phyloP scores from a whole-genome alignment of 306 rosid genomes.

The Malus asiatica region DNA sequence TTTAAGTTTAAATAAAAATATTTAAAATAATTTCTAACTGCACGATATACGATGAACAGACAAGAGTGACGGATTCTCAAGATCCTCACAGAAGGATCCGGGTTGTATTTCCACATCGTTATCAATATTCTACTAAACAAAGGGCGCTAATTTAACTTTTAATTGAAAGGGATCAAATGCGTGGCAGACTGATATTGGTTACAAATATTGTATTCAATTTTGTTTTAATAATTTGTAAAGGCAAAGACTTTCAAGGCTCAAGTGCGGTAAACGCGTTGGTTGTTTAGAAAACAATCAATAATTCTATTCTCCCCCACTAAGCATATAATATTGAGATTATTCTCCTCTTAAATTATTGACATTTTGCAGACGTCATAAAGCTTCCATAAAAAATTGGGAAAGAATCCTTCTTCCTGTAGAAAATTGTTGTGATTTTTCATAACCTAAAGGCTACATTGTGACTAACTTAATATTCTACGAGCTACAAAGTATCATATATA shows the following conservation, averaged over 20 bases:
- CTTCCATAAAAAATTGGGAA: not conserved
- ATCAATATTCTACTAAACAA: not conserved
- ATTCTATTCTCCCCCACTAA: not conserved
- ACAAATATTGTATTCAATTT: not conserved
- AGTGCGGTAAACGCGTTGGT: not conserved
- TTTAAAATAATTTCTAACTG: too few species aligned
- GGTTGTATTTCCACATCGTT: not conserved
- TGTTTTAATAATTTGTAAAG: not conserved
- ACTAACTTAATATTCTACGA: too few species aligned
- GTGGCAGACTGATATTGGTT: not conserved
- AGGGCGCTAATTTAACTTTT: not conserved
- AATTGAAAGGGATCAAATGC: not conserved
- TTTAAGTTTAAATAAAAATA: too few species aligned
- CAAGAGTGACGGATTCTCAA: fast-evolving
- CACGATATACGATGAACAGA: too few species aligned
- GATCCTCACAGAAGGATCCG: too few species aligned
- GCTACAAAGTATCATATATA: too few species aligned
- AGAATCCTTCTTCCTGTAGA: not conserved
- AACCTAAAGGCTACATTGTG: not conserved
- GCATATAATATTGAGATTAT: not conserved
- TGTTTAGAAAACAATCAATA: not conserved
- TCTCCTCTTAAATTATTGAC: too few species aligned
- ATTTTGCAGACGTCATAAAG: too few species aligned
- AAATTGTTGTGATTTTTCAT: not conserved
- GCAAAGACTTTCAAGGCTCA: not conserved